phyloP scores from a whole-genome alignment of 2,329 filamentous ascomycete species.

The Talaromyces atroroseus region DNA sequence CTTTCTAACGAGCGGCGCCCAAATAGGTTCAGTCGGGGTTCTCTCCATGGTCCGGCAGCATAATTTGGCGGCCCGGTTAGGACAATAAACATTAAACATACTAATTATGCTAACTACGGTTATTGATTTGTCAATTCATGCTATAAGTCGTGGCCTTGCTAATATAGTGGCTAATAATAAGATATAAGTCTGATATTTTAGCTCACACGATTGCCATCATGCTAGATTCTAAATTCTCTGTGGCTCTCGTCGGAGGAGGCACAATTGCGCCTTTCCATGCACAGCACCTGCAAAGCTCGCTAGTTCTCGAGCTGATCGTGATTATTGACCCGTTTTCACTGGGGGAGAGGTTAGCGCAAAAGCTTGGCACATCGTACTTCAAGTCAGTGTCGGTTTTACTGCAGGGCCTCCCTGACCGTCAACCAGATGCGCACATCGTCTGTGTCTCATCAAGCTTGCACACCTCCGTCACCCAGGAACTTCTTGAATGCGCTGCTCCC shows the following conservation, averaged over 20 bases:
- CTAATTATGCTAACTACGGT: neutral
- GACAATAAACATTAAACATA: neutral
- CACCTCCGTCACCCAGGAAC: neutral
- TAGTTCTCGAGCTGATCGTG: conserved; percentile 2
- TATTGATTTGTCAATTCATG: too few species aligned
- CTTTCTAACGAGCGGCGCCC: neutral
- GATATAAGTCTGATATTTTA: too few species aligned
- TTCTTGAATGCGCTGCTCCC: neutral
- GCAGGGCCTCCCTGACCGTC: neutral
- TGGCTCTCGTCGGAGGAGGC: conserved; percentile 14
- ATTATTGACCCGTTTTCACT: conserved; percentile 10
- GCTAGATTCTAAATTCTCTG: conserved; percentile 1
- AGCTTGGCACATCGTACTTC: neutral
- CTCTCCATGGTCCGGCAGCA: neutral
- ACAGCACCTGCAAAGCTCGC: conserved; percentile 10
- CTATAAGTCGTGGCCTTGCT: too few species aligned
- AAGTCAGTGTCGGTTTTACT: neutral
- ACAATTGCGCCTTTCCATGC: conserved; percentile 15
- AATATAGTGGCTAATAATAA: too few species aligned
- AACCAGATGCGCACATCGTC: neutral
- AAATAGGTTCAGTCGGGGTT: neutral
- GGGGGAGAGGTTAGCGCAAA: neutral
- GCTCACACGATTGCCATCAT: neutral
- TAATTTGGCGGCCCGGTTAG: neutral
- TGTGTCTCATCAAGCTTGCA: conserved; percentile 1